Conservation (phyloP, 2,329 filamentous ascomycete genomes). For the Alternaria ethzedia region DNA sequence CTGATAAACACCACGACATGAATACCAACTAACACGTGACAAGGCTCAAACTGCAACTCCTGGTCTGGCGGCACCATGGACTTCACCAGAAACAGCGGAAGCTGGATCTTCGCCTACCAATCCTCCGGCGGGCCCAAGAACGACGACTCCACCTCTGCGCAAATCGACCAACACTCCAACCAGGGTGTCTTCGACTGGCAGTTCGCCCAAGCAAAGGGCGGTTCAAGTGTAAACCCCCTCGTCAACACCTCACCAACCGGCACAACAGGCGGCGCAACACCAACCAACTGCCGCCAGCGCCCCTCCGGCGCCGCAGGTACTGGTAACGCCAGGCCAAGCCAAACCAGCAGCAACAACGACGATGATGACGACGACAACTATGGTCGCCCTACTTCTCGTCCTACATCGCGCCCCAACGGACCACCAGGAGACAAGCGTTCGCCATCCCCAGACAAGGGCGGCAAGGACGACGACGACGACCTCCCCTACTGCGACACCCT, state of each 20-base stretch:
- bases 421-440: slow-evolving; percentile 16
- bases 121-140: slow-evolving; percentile 55
- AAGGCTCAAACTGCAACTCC: slow-evolving; percentile 59
- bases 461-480: not conserved
- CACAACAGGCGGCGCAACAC: slow-evolving; percentile 20
- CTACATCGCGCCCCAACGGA: slow-evolving; percentile 22
- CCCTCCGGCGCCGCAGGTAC: slow-evolving; percentile 21
- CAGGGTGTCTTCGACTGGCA: slow-evolving; percentile 54
- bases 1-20: accelerated
- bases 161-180: slow-evolving; percentile 55
- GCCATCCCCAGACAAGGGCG: not conserved
- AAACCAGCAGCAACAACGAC: not conserved
- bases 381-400: slow-evolving; percentile 18
- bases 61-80: slow-evolving; percentile 62
- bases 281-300: slow-evolving; percentile 41
- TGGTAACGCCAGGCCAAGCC: not conserved
- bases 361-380: not conserved
- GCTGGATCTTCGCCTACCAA: slow-evolving; percentile 60
- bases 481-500: slow-evolving; percentile 41
- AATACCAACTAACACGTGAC: slow-evolving; percentile 12
- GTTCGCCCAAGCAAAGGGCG: slow-evolving; percentile 58
- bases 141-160: slow-evolving; percentile 52
- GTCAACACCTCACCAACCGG: slow-evolving; percentile 31
- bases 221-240: slow-evolving; percentile 55
- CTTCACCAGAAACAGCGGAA: slow-evolving; percentile 51